Base-by-base conservation (phyloP, 2,329 filamentous ascomycete species). In the Daldinia sp. region DNA sequence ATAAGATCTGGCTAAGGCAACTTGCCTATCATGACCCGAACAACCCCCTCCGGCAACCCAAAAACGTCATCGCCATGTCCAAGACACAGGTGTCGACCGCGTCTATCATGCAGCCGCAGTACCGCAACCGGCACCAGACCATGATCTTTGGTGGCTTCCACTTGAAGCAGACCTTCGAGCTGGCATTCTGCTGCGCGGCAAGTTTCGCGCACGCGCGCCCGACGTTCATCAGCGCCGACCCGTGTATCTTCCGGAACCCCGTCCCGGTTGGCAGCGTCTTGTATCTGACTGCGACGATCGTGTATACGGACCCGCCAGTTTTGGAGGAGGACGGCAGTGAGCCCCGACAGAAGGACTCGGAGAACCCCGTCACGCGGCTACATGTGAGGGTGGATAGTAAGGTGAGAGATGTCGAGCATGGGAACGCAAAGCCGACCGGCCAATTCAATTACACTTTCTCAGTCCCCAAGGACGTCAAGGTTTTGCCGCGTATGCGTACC, bases 61-160 rank as follows among this genome's bases (percentile, higher is more conserved):
- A 60, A 46, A 81, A 81, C 65, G 78, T 79, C 5, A 74, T 93
- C 85, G 83, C 88, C 68, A 85, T 86, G 71, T 88, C 89, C 1
- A 82, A 83, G 37, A 85, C 93, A 35, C 86, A 87, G 73, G 89
- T 82, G 5, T 76, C 77, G n/a, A 80, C 89, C 1, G 89, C 91
- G 10, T 87, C 86, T 73, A 92, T 93, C 71, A 93, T 93, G 91
- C 90, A 93, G 76, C 91, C 91, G 0, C 90, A 81, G 65, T 80
- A 81, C 65, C 75, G 79, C 28, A 81, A 81, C 70, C 77, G 80
- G 1, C 90, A 93, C 78, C 89, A 91, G 74, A 92, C 91, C 78
- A 92, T 93, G 90, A 92, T 93, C 61, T 93, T 93, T 74, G 91
- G 91, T 58, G 91, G 91, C 13, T 93, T 90, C 76, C 85, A 93